phyloP scores from a whole-genome alignment of 1,139 yeast species.

The Geotrichum aggregatum region DNA sequence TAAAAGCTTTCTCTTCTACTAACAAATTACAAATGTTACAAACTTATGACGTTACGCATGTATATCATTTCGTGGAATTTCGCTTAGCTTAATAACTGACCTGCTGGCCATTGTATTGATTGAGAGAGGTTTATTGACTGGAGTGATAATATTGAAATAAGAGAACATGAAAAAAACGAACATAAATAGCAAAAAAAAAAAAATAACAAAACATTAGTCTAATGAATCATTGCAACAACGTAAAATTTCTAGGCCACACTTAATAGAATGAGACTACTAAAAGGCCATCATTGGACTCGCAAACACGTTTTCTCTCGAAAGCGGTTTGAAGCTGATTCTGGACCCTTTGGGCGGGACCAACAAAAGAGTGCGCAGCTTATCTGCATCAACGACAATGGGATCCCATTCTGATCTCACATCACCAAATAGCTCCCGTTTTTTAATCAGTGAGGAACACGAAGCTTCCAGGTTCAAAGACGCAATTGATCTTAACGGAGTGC shows the following conservation, averaged over 20 bases:
- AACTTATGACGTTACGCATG: too few relatives aligned
- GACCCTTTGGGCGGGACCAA: constrained; percentile 2
- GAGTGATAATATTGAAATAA: too few relatives aligned
- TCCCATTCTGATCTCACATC: constrained; percentile 12
- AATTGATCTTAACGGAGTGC: constrained; percentile 9
- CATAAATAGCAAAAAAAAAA: too few relatives aligned
- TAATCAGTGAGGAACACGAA: not conserved
- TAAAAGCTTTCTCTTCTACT: too few relatives aligned
- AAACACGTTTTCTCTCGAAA: constrained; percentile 7
- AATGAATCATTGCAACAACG: not conserved
- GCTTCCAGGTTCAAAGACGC: constrained; percentile 9
- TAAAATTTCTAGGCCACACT: too few relatives aligned
- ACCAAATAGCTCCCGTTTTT: constrained; percentile 9
- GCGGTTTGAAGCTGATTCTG: constrained; percentile 5
- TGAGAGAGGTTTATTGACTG: too few relatives aligned
- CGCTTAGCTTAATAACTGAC: too few relatives aligned
- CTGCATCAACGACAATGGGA: constrained; percentile 13
- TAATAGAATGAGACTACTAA: too few relatives aligned
- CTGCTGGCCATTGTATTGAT: too few relatives aligned
- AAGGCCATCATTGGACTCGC: not conserved
- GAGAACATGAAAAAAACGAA: too few relatives aligned
- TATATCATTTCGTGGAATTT: too few relatives aligned
- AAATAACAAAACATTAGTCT: not conserved
- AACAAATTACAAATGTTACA: too few relatives aligned
- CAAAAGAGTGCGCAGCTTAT: constrained; percentile 7